Base-by-base conservation (phyloP, 2,329 filamentous ascomycete species). In the Alternaria sp. region DNA sequence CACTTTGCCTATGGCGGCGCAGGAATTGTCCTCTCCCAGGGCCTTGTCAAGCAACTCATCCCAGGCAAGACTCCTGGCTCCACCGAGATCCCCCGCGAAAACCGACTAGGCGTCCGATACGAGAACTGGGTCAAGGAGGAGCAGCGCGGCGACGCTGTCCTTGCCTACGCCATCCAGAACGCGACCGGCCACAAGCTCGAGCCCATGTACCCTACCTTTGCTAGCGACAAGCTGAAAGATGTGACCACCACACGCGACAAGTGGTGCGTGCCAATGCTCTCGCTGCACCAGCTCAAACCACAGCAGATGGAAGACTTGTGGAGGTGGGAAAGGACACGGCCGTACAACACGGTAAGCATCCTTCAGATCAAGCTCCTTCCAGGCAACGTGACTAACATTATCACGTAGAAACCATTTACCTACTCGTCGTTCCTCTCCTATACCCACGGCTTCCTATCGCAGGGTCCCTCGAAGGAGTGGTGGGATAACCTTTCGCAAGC, bases 281-380 rank as follows among this genome's bases (percentile, higher is more conserved):
- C 79, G 7, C 72, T 80, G 56, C 80, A 82, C 60, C 73, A 77
- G 51, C 66, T 80, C 21, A 74, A 72, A 25, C 78, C 83, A 1
- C 77, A 82, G 25, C 84, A 86, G 58, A 85, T 87, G 83, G 73
- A 78, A 10, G 77, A 79, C 0, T 72, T 87, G 44, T 86, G 84
- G 81, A 79, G 81, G 60, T 88, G 83, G 79, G 80, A 81, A 66
- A 75, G 79, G 60, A 77, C 73, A 58, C 69, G 79, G 28, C 76
- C 75, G 23, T 76, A 76, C 55, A 79, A 76, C 43, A 68, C 65
- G 46, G 77, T 77, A 71, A 21, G 73, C 63, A 12, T 3, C 4
- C 44, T 25, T 28, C 11, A 30, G 20, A 14, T 53, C 49, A 14
- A 11, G 49, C 25, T 5, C 14, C 3, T 23, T 30, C 7, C 6